Evolutionary conservation across 2,329 filamentous ascomycete genomes (phyloP).

Genomic region (Hirsutella rhossiliensis): DNA sequence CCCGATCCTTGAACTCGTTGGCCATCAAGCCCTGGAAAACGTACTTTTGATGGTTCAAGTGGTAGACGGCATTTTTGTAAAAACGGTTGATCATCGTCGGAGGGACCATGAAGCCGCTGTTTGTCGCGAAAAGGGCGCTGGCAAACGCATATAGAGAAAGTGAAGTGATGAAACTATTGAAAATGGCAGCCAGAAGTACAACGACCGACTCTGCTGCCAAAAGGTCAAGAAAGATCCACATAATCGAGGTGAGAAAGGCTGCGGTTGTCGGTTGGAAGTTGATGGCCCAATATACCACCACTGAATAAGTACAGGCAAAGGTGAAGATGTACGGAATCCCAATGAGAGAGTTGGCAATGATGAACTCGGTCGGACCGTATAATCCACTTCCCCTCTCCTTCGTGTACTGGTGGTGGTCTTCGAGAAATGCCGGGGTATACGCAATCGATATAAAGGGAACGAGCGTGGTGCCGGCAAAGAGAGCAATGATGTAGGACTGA

Average conservation of each 20-base stretch:
- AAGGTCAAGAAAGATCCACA: constrained; percentile 80
- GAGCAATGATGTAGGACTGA: constrained; percentile 70
- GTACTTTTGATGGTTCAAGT: constrained; percentile 78
- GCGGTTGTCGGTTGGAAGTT: constrained; percentile 55
- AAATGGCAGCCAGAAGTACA: constrained; percentile 59
- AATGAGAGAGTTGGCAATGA: constrained; percentile 70
- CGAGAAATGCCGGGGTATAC: constrained; percentile 73
- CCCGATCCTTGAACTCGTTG: constrained; percentile 62
- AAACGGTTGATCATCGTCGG: constrained; percentile 65
- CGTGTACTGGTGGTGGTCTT: constrained; percentile 39
- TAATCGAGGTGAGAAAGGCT: constrained; percentile 65
- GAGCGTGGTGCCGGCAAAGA: constrained; percentile 64
- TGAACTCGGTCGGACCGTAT: constrained; percentile 61
- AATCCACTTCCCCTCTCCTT: constrained; percentile 72
- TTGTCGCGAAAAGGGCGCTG: constrained; percentile 84
- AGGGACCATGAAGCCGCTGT: constrained; percentile 70
- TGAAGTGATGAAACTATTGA: constrained; percentile 69
- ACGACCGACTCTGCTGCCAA: constrained; percentile 74
- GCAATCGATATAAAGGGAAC: constrained; percentile 77
- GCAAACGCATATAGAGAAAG: constrained; percentile 73
- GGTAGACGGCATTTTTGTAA: constrained; percentile 79
- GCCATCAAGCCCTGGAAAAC: constrained; percentile 93
- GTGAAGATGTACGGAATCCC: constrained; percentile 72
- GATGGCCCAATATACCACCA: constrained; percentile 68
- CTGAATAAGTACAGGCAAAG: constrained; percentile 63